Evolutionary conservation across 805 yeast genomes (phyloP), one percentile per base, ranked within the genome.

Genomic region (Metschnikowia hibisci): DNA sequence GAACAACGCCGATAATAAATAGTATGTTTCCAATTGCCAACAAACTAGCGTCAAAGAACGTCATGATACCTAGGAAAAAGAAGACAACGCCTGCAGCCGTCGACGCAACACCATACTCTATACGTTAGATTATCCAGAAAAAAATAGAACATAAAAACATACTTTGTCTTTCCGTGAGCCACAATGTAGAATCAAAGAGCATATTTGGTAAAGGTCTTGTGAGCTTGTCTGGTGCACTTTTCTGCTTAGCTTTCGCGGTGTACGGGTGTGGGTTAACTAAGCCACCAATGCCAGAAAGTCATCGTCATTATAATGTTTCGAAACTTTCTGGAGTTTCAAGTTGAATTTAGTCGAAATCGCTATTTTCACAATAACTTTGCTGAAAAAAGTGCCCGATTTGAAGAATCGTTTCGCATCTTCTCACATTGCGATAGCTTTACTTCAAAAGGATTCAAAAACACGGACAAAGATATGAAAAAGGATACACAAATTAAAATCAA

Each of bases 91-190:
- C 96, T 27, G 84, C 85, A 13, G 95, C 89, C 4, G 96, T 87
- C 72, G 89, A 84, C 2, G 87, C 96, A 14, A 87, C 96, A 29
- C 98, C 98, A 57, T 84, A 81, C 65, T 89, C 96, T 87, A 47
- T 12, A 13, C 4, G 61, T 57, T 61, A 59, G 62, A 55, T 50
- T 9, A 13, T 16, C 12, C 14, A 3, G n/a, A n/a, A n/a, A 13
- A 2, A 8, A 1, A 12, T 4, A 7, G 25, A 18, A 12, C 4
- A 18, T 9, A 2, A 13, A 25, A 16, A 78, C 85, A 47, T 73
- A 81, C 87, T 83, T 57, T 83, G 90, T 51, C 79, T 64, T 54
- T 83, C 87, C n/a, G 87, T 77, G 43, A 83, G 72, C 90, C 90
- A 83, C 66, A 83, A 47, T 15, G 56, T 51, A 27, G 52, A 48